Conservation (phyloP, 805 yeast genomes). For the Candida tibetensis region DNA sequence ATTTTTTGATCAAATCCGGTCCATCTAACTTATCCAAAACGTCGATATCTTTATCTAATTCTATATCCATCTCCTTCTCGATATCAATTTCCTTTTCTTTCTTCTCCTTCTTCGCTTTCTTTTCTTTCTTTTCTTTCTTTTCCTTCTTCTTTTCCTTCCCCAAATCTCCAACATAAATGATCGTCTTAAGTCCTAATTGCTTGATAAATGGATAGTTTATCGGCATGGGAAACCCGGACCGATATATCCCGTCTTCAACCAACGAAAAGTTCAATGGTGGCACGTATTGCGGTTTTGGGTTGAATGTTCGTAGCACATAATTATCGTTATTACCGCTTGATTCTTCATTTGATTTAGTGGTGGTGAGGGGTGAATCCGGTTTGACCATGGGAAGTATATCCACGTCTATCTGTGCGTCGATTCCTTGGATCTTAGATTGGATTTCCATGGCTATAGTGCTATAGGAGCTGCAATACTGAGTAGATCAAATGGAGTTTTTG, state of each 20-base stretch:
- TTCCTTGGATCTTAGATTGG: too few species aligned
- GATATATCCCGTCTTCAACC: conserved; percentile 81
- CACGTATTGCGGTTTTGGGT: conserved; percentile 39
- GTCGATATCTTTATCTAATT: conserved; percentile 17
- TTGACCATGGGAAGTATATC: not conserved
- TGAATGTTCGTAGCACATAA: conserved; percentile 3
- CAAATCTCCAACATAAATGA: conserved; percentile 75
- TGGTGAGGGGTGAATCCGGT: not conserved
- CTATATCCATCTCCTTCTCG: conserved; percentile 13
- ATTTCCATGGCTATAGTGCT: too few species aligned
- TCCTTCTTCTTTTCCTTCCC: conserved; percentile 26
- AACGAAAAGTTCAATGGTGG: conserved; percentile 92
- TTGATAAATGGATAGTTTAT: conserved; percentile 77
- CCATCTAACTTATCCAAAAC: conserved; percentile 11
- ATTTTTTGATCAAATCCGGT: conserved; percentile 9
- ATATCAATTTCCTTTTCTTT: too few species aligned
- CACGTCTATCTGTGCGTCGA: too few species aligned
- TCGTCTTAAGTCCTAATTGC: conserved; percentile 69
- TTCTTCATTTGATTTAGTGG: not conserved
- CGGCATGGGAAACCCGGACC: conserved; percentile 93
- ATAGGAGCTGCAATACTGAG: too few species aligned
- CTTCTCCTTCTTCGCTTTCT: conserved; percentile 11
- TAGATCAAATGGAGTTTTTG: too few species aligned
- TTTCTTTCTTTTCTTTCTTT: conserved; percentile 13
- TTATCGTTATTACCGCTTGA: not conserved